A percentile compares a stretch with the other conserved stretches of the same genome.
Conservation (phyloP, 441 rosid genomes). For the Pelargonium exstipulatum region DNA sequence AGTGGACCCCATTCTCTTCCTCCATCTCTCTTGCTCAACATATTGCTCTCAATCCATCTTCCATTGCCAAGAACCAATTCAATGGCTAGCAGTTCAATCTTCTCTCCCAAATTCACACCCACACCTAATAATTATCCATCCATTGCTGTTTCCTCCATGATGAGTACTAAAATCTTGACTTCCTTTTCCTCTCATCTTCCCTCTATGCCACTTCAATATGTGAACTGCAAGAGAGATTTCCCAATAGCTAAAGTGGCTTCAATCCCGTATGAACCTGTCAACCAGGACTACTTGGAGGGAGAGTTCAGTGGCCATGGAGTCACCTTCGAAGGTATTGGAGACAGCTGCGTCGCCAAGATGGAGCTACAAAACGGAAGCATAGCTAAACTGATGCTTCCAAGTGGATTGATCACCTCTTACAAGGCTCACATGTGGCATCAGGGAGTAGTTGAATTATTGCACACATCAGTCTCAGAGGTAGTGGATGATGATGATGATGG, state of each 20-base stretch:
- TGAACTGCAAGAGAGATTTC: slow-evolving; percentile 26
- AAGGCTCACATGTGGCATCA: slow-evolving; percentile 83
- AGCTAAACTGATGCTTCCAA: slow-evolving; percentile 58
- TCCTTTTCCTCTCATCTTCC: slow-evolving; percentile 20
- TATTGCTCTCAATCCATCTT: not conserved
- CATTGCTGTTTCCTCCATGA: slow-evolving; percentile 15
- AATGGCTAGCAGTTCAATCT: slow-evolving; percentile 38
- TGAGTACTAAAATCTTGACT: slow-evolving; percentile 10
- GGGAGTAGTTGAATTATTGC: slow-evolving; percentile 63
- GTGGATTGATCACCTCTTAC: slow-evolving; percentile 72
- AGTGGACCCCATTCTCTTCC: slow-evolving; percentile 21
- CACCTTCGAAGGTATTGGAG: slow-evolving; percentile 56
- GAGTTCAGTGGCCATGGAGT: slow-evolving; percentile 82
- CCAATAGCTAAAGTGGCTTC: slow-evolving; percentile 36
- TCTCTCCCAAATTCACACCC: slow-evolving; percentile 30
- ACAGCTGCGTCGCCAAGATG: slow-evolving; percentile 58
- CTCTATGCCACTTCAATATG: slow-evolving; percentile 18
- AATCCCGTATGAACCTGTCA: slow-evolving; percentile 46
- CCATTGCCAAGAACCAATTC: slow-evolving; percentile 5
- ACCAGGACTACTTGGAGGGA: slow-evolving; percentile 53
- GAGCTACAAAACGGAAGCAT: slow-evolving; percentile 53
- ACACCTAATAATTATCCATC: not conserved
- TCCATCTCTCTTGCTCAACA: slow-evolving; percentile 8
- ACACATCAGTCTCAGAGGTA: slow-evolving; percentile 62
- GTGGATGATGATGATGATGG: slow-evolving; percentile 29